Evolutionary conservation across 306 rosid genomes (phyloP).

Genomic region (Sechiopsis laciniata): DNA sequence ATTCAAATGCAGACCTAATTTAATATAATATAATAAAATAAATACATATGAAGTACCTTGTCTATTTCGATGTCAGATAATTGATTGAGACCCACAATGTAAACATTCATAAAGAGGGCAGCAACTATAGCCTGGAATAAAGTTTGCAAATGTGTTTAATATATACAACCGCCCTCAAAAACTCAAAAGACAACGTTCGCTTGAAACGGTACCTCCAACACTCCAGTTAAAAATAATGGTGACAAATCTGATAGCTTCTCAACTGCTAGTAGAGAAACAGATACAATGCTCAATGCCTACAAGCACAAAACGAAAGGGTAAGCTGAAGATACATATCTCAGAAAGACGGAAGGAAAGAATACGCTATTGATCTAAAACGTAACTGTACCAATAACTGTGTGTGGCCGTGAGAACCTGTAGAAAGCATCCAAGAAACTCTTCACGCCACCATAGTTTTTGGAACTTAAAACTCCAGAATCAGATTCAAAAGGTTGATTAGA

Average conservation of each 20-base stretch:
- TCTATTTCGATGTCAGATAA: constrained; percentile 86
- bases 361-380: constrained; percentile 33
- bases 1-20: background rate
- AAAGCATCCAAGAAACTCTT: constrained; percentile 56
- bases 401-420: constrained; percentile 93
- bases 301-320: constrained; percentile 23
- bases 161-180: background rate
- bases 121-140: constrained; percentile 81
- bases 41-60: constrained; percentile 45
- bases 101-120: constrained; percentile 88
- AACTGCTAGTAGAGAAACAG: constrained; percentile 87
- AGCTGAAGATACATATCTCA: background rate
- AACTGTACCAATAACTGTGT: constrained; percentile 95
- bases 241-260: constrained; percentile 68
- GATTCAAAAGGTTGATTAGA: constrained; percentile 65
- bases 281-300: constrained; percentile 86
- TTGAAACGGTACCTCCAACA: constrained; percentile 62
- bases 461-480: constrained; percentile 44
- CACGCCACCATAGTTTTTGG: constrained; percentile 36
- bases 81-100: constrained; percentile 89
- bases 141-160: constrained; percentile 6
- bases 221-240: constrained; percentile 68
- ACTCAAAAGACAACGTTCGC: background rate
- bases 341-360: constrained; percentile 21
- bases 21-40: background rate